Evolutionary conservation across 345 rosid species (phyloP).

Genomic region (Brassica juncea): DNA sequence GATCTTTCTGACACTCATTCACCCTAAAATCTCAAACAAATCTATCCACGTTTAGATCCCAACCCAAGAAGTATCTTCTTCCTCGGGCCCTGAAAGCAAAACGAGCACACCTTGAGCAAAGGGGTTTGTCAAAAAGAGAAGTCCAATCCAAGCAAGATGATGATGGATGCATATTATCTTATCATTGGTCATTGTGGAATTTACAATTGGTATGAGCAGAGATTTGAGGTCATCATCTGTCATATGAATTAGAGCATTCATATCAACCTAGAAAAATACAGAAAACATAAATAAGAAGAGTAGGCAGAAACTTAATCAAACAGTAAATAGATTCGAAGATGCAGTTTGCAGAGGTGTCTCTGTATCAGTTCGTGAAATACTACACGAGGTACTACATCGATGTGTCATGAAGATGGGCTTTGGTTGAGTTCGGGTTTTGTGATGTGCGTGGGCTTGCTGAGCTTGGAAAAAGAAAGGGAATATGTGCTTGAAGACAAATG

Average conservation of each 20-base stretch:
- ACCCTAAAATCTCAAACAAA: constrained; percentile 7
- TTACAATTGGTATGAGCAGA: constrained; percentile 92
- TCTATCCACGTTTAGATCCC: constrained; percentile 55
- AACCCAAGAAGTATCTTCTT: constrained; percentile 81
- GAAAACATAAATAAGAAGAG: constrained; percentile 4
- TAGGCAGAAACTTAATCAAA: background rate
- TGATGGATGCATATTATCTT: background rate
- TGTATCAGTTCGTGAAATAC: too few species aligned
- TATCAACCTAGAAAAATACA: constrained; percentile 69
- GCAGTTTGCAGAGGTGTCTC: too few species aligned
- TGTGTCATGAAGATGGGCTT: too few species aligned
- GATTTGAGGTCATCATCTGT: constrained; percentile 92
- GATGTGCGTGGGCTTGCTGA: too few species aligned
- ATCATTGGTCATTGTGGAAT: background rate
- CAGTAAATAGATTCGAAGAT: background rate
- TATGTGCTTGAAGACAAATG: too few species aligned
- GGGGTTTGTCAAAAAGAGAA: background rate
- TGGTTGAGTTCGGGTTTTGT: too few species aligned
- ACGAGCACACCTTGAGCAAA: constrained; percentile 6
- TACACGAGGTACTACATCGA: too few species aligned
- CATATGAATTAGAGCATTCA: constrained; percentile 95
- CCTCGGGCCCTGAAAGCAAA: constrained; percentile 80
- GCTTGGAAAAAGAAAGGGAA: too few species aligned
- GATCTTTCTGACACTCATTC: constrained; percentile 10
- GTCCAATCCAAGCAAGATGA: background rate